Base-by-base conservation (phyloP, 352 stramenopile species). In the Phytopythium helicoides region DNA sequence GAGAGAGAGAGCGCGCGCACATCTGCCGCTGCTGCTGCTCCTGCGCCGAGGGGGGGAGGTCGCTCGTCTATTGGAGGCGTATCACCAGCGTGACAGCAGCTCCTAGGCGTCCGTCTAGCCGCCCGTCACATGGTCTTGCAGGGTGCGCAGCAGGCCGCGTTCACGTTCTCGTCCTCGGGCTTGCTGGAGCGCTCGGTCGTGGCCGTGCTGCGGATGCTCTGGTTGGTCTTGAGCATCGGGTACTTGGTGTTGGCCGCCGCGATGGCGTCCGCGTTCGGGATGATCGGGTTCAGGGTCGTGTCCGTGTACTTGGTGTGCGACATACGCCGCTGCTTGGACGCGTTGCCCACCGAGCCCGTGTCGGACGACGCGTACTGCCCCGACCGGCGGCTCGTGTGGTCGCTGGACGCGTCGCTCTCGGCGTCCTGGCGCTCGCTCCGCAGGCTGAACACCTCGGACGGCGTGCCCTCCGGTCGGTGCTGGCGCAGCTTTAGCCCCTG, bases 391-490 rank as follows among this genome's bases (percentile, higher is more conserved):
- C 38, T 45, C 34, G 33, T 44, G 66, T 34, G 54, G 61, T 48
- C 72, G 72, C 49, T 44, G 14, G 83, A 94, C 25, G 73, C 85
- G 56, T 94, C 85, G 52, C 85, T 94, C 64, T 91, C 81, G 3
- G 71, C 70, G 55, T 94, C 85, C 66, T 86, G 87, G 35, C 73
- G 78, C 62, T 93, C 85, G 53, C 84, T 92, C 45, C 79, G 76
- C 11, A 89, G 58, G 68, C 82, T 93, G 53, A 91, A 93, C 21
- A 87, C 68, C 58, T 93, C 85, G 28, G 85, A 94, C 22, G 78
- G 76, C 8, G 81, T 80, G 23, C 73, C 66, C 42, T 92, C 81
- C 0, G 81, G 82, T n/a, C 81, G 76, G 33, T 76, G 65, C 62
- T 94, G 85, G 8, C 81, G 77, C 21, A 72, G 76, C 31, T 79